Evolutionary conservation across 441 rosid genomes (phyloP).

Genomic region (Aquilaria agallochum): DNA sequence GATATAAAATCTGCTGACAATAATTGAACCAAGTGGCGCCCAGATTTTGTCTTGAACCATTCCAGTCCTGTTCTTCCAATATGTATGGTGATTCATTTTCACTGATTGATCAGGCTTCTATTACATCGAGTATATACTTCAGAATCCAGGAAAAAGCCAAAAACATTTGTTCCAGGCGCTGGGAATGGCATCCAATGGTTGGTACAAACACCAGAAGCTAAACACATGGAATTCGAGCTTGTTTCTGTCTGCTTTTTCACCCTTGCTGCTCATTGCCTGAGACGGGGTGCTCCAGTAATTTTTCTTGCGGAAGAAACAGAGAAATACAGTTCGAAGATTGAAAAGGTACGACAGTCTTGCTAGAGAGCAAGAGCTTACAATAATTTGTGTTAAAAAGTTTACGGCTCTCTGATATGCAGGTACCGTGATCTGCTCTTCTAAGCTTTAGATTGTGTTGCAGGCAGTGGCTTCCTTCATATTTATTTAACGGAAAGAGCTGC

Average conservation of each 20-base stretch:
- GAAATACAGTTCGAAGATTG: conserved; percentile 54
- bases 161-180: conserved; percentile 71
- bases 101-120: conserved; percentile 52
- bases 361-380: conserved; percentile 1
- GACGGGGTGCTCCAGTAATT: conserved; percentile 36
- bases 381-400: background rate
- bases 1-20: conserved; percentile 69
- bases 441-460: conserved; percentile 34
- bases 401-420: background rate
- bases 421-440: background rate
- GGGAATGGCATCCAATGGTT: conserved; percentile 89
- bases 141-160: conserved; percentile 79
- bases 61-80: background rate
- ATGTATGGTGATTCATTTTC: background rate
- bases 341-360: conserved; percentile 43
- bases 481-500: conserved; percentile 26
- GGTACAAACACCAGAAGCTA: conserved; percentile 37
- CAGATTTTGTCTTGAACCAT: background rate
- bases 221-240: background rate
- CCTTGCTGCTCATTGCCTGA: background rate
- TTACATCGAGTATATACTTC: conserved; percentile 87
- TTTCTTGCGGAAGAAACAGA: conserved; percentile 50
- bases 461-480: conserved; percentile 74
- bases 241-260: background rate
- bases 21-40: conserved; percentile 16